Evolutionary conservation across 805 yeast species (phyloP).

Genomic region (Spathaspora arborariae): DNA sequence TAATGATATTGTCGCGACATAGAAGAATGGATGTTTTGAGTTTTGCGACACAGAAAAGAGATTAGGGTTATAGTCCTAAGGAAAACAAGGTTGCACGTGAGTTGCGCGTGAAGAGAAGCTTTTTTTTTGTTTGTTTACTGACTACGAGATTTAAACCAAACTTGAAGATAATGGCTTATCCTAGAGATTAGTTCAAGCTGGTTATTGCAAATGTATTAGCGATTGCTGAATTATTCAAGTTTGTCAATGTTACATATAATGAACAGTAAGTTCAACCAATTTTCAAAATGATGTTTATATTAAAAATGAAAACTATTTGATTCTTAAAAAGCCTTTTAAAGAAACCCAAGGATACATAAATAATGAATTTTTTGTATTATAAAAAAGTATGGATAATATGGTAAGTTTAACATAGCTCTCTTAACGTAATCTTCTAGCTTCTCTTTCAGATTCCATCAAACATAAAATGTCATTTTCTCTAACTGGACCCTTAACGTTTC

Average conservation of each 20-base stretch:
- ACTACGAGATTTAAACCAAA: too few species aligned
- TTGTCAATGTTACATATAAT: not conserved
- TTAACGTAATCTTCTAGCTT: conserved; percentile 31
- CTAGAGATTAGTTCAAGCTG: too few species aligned
- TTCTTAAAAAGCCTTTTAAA: not conserved
- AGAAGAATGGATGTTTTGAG: not conserved
- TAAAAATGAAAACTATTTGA: conserved; percentile 63
- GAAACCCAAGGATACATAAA: not conserved
- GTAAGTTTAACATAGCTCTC: not conserved
- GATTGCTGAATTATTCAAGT: too few species aligned
- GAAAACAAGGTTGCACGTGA: not conserved
- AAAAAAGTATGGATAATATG: too few species aligned
- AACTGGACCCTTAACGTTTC: conserved; percentile 50
- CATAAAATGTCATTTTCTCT: conserved; percentile 87
- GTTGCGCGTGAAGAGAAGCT: too few species aligned
- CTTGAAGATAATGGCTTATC: too few species aligned
- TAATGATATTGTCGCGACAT: conserved; percentile 2
- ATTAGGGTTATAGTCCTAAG: not conserved
- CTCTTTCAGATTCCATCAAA: conserved; percentile 99
- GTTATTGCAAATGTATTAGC: too few species aligned
- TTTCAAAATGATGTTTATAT: conserved; percentile 1
- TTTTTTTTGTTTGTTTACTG: too few species aligned
- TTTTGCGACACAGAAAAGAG: not conserved
- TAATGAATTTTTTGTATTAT: not conserved
- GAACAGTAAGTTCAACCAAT: not conserved